These are phyloP conservation scores for Ceratobasidium sp. DNA, from an alignment of 1,284 basidiomycete genomes.

Conservation along the genomic window DNA sequence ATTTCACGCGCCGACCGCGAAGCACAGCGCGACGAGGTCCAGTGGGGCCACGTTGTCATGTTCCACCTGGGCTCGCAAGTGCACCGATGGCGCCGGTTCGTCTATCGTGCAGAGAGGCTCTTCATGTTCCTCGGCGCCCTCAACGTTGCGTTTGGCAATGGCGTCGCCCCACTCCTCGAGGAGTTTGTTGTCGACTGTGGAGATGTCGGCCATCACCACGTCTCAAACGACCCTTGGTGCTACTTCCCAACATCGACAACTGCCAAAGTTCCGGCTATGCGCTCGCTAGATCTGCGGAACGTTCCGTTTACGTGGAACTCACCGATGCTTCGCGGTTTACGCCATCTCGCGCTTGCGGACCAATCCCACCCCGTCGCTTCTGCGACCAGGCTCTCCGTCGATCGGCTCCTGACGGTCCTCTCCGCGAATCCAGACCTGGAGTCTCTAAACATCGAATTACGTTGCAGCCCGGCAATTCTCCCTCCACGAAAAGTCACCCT, in stretches of 20 bases:
- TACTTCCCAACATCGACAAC: slow-evolving; percentile 35
- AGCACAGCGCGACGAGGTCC: slow-evolving; percentile 51
- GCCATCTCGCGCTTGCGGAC: slow-evolving; percentile 70
- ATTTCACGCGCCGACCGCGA: slow-evolving; percentile 41
- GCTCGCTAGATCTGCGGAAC: slow-evolving; percentile 45
- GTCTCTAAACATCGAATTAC: slow-evolving; percentile 70
- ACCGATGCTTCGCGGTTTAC: slow-evolving; percentile 58
- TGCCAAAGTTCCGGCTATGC: slow-evolving; percentile 43
- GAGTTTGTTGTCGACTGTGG: slow-evolving; percentile 82
- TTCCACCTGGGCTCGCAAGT: slow-evolving; percentile 80
- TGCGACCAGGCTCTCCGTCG: slow-evolving; percentile 70
- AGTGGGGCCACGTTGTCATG: slow-evolving; percentile 83
- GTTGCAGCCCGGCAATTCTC: slow-evolving; percentile 70
- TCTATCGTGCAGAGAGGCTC: slow-evolving; percentile 80
- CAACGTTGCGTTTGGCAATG: slow-evolving; percentile 62
- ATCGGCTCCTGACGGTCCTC: slow-evolving; percentile 74
- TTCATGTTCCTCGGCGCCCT: slow-evolving; percentile 78
- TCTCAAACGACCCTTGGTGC: slow-evolving; percentile 45
- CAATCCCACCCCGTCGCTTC: slow-evolving; percentile 74
- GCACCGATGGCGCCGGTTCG: slow-evolving; percentile 81
- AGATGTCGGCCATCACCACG: slow-evolving; percentile 57
- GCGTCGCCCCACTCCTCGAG: slow-evolving; percentile 69
- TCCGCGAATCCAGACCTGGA: slow-evolving; percentile 68
- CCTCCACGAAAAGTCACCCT: slow-evolving; percentile 69
- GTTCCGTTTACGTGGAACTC: slow-evolving; percentile 48